Conservation (phyloP, 2,329 filamentous ascomycete genomes). For the Zopfia rhizophila region DNA sequence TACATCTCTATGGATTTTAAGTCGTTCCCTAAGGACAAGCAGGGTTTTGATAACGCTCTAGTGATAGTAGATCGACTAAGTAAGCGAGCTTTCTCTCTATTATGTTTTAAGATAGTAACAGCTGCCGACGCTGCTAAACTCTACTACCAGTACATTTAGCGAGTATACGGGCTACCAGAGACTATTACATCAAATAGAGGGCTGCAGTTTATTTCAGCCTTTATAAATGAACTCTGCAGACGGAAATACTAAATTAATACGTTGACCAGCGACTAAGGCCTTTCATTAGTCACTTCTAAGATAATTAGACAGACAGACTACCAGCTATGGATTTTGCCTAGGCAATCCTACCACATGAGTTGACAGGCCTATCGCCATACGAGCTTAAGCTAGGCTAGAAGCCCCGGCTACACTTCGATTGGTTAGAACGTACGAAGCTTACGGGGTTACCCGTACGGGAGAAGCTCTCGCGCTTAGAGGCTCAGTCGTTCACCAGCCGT, state of each 20-base stretch:
- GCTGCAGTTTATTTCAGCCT: constrained; percentile 19
- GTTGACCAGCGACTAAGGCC: constrained; percentile 7
- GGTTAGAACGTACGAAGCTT: neutral
- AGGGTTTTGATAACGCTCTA: constrained; percentile 3
- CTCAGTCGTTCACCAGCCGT: neutral
- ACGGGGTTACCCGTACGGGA: neutral
- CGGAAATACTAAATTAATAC: constrained; percentile 21
- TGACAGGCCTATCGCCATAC: constrained; percentile 1
- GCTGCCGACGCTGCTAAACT: constrained; percentile 1
- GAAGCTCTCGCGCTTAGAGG: neutral
- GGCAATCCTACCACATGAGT: neutral
- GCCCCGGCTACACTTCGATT: neutral
- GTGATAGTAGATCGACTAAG: constrained; percentile 16
- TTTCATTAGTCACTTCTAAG: constrained; percentile 7
- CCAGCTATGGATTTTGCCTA: constrained; percentile 4
- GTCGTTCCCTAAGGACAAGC: neutral
- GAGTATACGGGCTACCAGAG: constrained; percentile 15
- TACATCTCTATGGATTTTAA: constrained; percentile 10
- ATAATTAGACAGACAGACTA: constrained; percentile 3
- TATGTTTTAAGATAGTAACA: neutral
- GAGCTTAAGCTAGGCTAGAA: constrained; percentile 4
- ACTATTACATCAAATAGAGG: constrained; percentile 23
- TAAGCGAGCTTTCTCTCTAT: constrained; percentile 17
- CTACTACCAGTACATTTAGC: constrained; percentile 18
- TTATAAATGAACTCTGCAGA: constrained; percentile 24